phyloP scores from a whole-genome alignment of 192 early-diverging fungal species.

The Backusella westeae region DNA sequence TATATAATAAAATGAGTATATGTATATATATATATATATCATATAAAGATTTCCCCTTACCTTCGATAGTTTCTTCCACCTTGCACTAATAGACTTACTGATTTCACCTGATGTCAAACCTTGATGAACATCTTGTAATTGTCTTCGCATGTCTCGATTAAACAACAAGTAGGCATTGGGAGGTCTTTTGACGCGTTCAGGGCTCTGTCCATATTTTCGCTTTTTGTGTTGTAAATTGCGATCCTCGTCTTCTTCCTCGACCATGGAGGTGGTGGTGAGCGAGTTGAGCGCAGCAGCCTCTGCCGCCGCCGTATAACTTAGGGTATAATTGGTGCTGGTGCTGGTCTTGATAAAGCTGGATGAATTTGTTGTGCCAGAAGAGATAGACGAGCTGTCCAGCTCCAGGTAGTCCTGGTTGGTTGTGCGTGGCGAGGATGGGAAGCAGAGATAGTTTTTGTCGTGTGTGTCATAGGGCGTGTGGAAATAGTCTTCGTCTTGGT shows the following conservation, averaged over 20 bases:
- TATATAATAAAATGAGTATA: not conserved
- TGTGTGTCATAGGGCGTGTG: not conserved
- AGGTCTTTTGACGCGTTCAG: slow-evolving; percentile 48
- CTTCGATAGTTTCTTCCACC: slow-evolving; percentile 47
- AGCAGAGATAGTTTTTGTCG: not conserved
- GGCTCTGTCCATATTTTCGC: slow-evolving; percentile 15
- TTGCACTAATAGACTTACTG: slow-evolving; percentile 51
- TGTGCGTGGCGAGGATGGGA: not conserved
- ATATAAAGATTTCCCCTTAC: slow-evolving; percentile 11
- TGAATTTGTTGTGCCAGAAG: not conserved
- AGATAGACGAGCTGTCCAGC: not conserved
- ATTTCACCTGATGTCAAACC: slow-evolving; percentile 59
- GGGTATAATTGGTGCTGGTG: not conserved
- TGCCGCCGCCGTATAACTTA: not conserved
- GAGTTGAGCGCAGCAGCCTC: not conserved
- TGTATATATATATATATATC: not conserved
- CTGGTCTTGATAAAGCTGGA: not conserved
- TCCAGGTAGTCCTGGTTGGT: not conserved
- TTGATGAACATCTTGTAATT: slow-evolving; percentile 51
- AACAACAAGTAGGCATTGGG: slow-evolving; percentile 62
- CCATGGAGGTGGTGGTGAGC: not conserved
- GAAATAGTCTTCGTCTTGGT: not conserved
- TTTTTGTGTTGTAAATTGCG: not conserved
- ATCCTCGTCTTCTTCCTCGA: not conserved
- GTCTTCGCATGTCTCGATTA: slow-evolving; percentile 57